Conservation (phyloP, 768 basidiomycete species). For the Leccinum disarticulatum region DNA sequence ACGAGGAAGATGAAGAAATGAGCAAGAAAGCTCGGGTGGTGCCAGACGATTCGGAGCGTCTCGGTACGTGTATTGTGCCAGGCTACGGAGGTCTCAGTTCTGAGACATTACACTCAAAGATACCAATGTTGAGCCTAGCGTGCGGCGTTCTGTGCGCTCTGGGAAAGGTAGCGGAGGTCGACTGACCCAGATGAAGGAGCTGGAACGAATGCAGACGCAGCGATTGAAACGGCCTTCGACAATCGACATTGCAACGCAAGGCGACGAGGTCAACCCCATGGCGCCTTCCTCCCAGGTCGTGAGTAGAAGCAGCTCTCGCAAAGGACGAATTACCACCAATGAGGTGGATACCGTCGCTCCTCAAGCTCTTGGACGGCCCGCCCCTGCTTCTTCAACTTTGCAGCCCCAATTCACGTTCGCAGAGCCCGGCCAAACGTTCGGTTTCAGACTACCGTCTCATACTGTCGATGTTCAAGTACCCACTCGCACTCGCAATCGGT, state of each 20-base stretch:
- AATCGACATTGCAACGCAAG: conserved; percentile 2
- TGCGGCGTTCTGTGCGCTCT: background rate
- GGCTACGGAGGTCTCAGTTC: no score
- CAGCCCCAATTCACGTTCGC: background rate
- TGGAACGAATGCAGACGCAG: background rate
- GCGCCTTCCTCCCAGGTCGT: background rate
- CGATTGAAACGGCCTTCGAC: background rate
- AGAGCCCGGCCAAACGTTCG: background rate
- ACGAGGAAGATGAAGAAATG: background rate
- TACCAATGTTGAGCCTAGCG: background rate
- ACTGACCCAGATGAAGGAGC: background rate
- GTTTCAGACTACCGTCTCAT: background rate
- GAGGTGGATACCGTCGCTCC: background rate
- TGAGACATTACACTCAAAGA: no score
- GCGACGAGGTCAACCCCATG: conserved; percentile 5
- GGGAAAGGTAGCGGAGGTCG: conserved; percentile 1
- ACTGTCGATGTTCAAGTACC: background rate
- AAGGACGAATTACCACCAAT: background rate
- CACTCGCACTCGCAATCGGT: background rate
- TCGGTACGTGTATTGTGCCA: no score
- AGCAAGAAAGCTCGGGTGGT: background rate
- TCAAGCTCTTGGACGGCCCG: no score
- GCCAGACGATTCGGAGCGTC: background rate
- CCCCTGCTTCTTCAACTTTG: background rate
- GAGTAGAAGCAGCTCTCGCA: background rate